Evolutionary conservation across 2,329 filamentous ascomycete species (phyloP).

Genomic region (Penicillium sp.): DNA sequence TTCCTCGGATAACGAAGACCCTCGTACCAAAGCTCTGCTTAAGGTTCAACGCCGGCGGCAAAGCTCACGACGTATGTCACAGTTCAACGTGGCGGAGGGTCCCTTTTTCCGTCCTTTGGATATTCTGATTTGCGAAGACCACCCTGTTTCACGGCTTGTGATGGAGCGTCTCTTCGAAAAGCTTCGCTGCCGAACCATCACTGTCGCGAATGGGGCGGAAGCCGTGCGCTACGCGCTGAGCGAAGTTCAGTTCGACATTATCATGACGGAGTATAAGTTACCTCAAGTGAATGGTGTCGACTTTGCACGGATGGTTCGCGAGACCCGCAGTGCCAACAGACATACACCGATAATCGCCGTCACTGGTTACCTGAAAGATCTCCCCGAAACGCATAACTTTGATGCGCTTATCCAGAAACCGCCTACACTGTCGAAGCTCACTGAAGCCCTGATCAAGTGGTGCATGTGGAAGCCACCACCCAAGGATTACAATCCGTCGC

Average conservation of each 20-base stretch:
- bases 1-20: constrained; percentile 95
- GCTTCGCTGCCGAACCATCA: constrained; percentile 89
- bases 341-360: constrained; percentile 95
- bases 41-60: constrained; percentile 93
- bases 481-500: constrained; percentile 55
- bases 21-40: constrained; percentile 85
- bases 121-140: constrained; percentile 95
- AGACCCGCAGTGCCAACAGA: constrained; percentile 93
- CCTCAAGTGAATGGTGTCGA: constrained; percentile 95
- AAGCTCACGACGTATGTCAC: constrained; percentile 90
- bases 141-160: constrained; percentile 95
- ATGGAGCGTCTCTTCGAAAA: constrained; percentile 99
- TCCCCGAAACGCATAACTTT: constrained; percentile 94
- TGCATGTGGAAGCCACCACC: constrained; percentile 92
- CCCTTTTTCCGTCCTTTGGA: constrained; percentile 90
- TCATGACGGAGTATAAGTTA: constrained; percentile 96
- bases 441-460: constrained; percentile 81
- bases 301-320: constrained; percentile 95
- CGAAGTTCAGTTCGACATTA: constrained; percentile 98
- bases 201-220: constrained; percentile 85
- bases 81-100: constrained; percentile 81
- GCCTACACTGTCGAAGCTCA: constrained; percentile 87
- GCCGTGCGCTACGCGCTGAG: constrained; percentile 92
- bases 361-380: constrained; percentile 95
- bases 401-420: constrained; percentile 96